phyloP scores from a whole-genome alignment of 106 monocot genomes.

The Hemerocallis citrina region DNA sequence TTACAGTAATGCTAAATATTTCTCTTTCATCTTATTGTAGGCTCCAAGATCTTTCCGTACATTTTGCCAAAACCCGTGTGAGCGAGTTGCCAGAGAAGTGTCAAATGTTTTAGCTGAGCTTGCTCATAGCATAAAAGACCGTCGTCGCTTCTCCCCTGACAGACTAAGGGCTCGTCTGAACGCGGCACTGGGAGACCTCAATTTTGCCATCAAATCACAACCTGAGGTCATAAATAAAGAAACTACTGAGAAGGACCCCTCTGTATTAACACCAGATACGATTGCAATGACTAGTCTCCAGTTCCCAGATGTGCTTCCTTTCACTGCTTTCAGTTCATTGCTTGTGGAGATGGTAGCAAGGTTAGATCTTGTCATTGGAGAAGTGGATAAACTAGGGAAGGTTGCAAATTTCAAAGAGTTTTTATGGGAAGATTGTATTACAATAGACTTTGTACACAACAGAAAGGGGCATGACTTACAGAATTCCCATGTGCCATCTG shows the following conservation, averaged over 20 bases:
- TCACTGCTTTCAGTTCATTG: conserved; percentile 62
- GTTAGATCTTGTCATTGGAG: conserved; percentile 64
- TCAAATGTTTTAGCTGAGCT: conserved; percentile 47
- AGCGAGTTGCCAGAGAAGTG: conserved; percentile 41
- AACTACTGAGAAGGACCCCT: background rate
- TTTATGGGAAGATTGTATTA: conserved; percentile 12
- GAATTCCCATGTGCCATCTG: too few species aligned
- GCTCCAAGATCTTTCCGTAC: conserved; percentile 35
- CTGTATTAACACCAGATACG: conserved; percentile 31
- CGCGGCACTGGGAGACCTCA: conserved; percentile 7
- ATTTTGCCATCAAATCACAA: conserved; percentile 39
- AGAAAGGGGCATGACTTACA: background rate
- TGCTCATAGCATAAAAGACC: conserved; percentile 37
- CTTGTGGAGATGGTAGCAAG: conserved; percentile 73
- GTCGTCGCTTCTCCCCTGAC: conserved; percentile 12
- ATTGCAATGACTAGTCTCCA: conserved; percentile 56
- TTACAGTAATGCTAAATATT: background rate
- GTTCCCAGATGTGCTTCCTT: conserved; percentile 68
- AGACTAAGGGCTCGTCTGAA: conserved; percentile 4
- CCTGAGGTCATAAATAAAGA: conserved; percentile 10
- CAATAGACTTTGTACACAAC: background rate
- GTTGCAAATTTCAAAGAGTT: conserved; percentile 49
- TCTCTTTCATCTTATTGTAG: conserved; percentile 4
- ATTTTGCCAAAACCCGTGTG: conserved; percentile 45
- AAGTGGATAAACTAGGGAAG: conserved; percentile 41